Evolutionary conservation across 192 early-diverging fungal species (phyloP).

Genomic region (Mortierella alpina): DNA sequence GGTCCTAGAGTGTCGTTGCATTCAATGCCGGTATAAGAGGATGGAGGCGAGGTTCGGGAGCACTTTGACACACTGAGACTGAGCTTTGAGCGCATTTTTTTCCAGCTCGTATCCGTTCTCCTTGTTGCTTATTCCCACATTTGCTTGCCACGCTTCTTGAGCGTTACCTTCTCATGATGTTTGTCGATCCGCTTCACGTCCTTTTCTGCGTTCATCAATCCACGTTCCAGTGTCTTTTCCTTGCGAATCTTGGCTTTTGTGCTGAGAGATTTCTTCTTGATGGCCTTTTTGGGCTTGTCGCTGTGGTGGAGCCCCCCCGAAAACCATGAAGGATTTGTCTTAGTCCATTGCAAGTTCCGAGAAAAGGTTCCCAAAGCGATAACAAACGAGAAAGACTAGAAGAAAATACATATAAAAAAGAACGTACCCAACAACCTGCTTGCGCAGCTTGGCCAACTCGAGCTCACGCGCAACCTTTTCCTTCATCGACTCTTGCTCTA

Average conservation of each 20-base stretch:
- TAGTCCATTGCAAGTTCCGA: neutral
- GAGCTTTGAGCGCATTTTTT: neutral
- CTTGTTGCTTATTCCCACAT: slow-evolving; percentile 44
- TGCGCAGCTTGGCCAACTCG: slow-evolving; percentile 47
- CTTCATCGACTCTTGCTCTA: slow-evolving; percentile 45
- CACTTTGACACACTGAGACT: too few relatives aligned
- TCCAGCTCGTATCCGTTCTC: neutral
- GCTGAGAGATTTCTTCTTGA: slow-evolving; percentile 51
- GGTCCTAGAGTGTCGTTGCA: too few relatives aligned
- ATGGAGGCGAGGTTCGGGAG: too few relatives aligned
- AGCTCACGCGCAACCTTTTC: slow-evolving; percentile 43
- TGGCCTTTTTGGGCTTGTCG: slow-evolving; percentile 52
- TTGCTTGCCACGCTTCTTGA: slow-evolving; percentile 54
- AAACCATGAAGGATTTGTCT: neutral
- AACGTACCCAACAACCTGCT: slow-evolving; percentile 45
- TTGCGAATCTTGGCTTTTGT: slow-evolving; percentile 48
- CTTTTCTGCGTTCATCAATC: slow-evolving; percentile 51
- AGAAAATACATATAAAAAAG: slow-evolving; percentile 9
- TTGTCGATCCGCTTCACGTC: slow-evolving; percentile 47
- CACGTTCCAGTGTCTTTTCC: slow-evolving; percentile 51
- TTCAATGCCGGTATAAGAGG: too few relatives aligned
- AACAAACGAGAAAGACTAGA: slow-evolving; percentile 1
- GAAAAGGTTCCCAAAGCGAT: neutral
- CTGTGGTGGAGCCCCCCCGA: neutral
- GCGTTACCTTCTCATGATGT: slow-evolving; percentile 33